Evolutionary conservation across 306 rosid genomes (phyloP), one percentile per base, ranked within the genome.

Genomic region (Mimosa bimucronata): DNA sequence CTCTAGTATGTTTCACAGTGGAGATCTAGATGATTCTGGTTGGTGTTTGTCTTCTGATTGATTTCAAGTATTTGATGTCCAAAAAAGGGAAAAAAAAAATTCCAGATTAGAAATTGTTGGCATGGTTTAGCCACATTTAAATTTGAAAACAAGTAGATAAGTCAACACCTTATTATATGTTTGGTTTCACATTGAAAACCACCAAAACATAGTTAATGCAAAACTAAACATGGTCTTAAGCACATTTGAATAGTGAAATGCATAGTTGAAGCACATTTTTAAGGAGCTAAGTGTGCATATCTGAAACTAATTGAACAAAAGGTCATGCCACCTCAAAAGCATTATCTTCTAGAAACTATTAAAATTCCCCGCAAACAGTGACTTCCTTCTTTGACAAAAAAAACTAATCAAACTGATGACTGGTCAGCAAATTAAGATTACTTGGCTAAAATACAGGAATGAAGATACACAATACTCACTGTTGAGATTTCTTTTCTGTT

Each of bases 401-500:
- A 76, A 68, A 69, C 52, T 38, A 40, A 40, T n/a, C n/a, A n/a
- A n/a, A n/a, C n/a, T 31, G 25, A 42, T 41, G 71, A 13, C 50
- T 37, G 15, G 37, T 19, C n/a, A 26, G 60, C 71, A 52, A 29
- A 44, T 15, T 38, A 31, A 74, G 44, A 71, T 41, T 40, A 48
- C 66, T 45, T n/a, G 16, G 64, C 41, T 62, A 71, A 45, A 73
- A 26, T 31, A 41, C 72, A 45, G 19, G 83, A 69, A 38, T 66
- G 80, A 50, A 77, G 64, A 66, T 76, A 25, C 44, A 37, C 30
- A 10, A 30, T 76, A 82, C 93, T 86, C 76, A 89, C 93, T 46
- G 64, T 85, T 85, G 83, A 76, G 88, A 71, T 38, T 74, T 76
- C 77, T 84, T 81, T 79, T 87, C 88, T 83, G 21, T 80, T 76